Percentiles rank a stretch among this genome's conserved stretches.
Evolutionary conservation across 1,284 basidiomycete species (phyloP).

Genomic region (Sporisorium reilianum): DNA sequence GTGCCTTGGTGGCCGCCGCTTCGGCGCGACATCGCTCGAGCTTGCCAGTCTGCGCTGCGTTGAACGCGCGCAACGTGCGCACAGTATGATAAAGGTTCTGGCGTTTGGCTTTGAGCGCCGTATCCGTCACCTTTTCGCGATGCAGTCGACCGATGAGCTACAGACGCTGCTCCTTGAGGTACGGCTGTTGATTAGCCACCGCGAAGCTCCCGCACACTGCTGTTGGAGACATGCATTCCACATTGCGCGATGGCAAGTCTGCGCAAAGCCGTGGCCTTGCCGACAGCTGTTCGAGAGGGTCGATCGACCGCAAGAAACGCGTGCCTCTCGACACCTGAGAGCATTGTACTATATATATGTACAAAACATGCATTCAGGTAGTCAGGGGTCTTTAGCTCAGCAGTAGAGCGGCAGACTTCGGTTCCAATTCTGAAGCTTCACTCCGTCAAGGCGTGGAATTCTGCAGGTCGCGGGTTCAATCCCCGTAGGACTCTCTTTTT

Average conservation of each 20-base stretch:
- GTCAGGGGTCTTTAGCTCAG: constrained; percentile 60
- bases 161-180: constrained; percentile 68
- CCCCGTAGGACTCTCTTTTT: constrained; percentile 55
- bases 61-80: constrained; percentile 48
- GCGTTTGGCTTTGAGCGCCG: constrained; percentile 65
- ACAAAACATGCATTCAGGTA: too few species aligned
- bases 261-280: too few species aligned
- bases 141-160: constrained; percentile 68
- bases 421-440: constrained; percentile 18
- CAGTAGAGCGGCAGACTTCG: constrained; percentile 60
- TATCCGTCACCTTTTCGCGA: constrained; percentile 64
- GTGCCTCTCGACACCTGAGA: too few species aligned
- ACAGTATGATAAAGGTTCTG: constrained; percentile 66
- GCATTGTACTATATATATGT: too few species aligned
- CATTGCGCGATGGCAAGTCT: too few species aligned
- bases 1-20: constrained; percentile 46
- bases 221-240: too few species aligned
- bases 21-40: constrained; percentile 58
- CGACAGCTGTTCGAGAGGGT: too few species aligned
- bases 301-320: too few species aligned
- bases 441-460: constrained; percentile 12
- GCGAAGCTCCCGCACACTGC: too few species aligned
- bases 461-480: constrained; percentile 59
- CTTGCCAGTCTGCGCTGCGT: constrained; percentile 31
- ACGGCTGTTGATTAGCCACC: too few species aligned